Evolutionary conservation across 106 monocot species (phyloP).

Genomic region (Posidonia australis): DNA sequence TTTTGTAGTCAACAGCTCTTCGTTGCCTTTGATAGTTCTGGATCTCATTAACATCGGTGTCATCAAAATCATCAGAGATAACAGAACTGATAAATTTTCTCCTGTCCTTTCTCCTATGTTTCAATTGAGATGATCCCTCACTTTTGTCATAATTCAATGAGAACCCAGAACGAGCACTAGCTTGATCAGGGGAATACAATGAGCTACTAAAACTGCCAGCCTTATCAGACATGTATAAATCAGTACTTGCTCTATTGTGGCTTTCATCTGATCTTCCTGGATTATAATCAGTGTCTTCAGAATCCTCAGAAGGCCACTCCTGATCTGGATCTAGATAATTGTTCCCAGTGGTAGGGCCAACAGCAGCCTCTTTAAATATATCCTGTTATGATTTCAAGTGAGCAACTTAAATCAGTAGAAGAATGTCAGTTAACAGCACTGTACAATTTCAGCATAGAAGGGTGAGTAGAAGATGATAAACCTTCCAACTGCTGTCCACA

Average conservation of each 20-base stretch:
- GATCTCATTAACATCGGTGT: conserved; percentile 28
- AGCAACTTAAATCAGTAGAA: background rate
- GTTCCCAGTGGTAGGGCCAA: conserved; percentile 22
- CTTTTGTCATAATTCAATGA: background rate
- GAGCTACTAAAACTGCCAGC: conserved; percentile 28
- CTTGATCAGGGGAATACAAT: conserved; percentile 35
- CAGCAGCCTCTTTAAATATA: conserved; percentile 62
- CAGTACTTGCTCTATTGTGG: conserved; percentile 13
- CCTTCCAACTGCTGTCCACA: conserved; percentile 53
- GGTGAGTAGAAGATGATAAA: conserved; percentile 16
- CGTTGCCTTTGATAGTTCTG: conserved; percentile 38
- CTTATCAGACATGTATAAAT: conserved; percentile 24
- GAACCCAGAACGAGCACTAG: conserved; percentile 14
- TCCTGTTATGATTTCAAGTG: conserved; percentile 34
- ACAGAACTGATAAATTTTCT: conserved; percentile 15
- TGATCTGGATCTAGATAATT: conserved; percentile 21
- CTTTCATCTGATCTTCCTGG: conserved; percentile 36
- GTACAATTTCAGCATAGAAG: too few relatives aligned
- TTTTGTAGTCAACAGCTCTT: conserved; percentile 69
- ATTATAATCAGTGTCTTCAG: conserved; percentile 75
- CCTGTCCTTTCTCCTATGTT: conserved; percentile 6
- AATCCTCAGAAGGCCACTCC: conserved; percentile 90
- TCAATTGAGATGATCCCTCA: conserved; percentile 8
- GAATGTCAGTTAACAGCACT: too few relatives aligned
- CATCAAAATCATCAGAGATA: conserved; percentile 27